Conservation (phyloP, 1,284 basidiomycete genomes). For the Rhodotorula sp. region DNA sequence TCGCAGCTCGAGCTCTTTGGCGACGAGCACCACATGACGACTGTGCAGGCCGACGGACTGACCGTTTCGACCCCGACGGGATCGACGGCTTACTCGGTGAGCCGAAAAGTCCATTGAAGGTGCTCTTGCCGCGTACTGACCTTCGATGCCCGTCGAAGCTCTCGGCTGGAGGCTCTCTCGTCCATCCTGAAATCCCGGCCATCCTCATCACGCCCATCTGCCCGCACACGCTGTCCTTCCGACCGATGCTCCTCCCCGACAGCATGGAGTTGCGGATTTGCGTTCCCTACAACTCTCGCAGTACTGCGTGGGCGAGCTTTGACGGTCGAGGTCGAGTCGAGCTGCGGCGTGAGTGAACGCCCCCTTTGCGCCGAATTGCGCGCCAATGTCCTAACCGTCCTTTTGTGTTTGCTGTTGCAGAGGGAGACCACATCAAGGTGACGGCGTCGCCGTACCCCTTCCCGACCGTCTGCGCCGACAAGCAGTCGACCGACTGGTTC, state of each 20-base stretch:
- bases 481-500: conserved; percentile 98
- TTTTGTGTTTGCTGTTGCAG: conserved; percentile 52
- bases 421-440: conserved; percentile 99
- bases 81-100: conserved; percentile 93
- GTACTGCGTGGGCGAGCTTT: conserved; percentile 98
- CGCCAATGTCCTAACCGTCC: background rate
- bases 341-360: conserved; percentile 69
- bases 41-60: conserved; percentile 95
- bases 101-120: conserved; percentile 40
- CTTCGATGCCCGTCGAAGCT: conserved; percentile 55
- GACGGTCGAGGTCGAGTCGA: conserved; percentile 96
- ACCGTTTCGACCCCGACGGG: conserved; percentile 96
- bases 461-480: conserved; percentile 96
- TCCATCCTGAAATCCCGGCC: conserved; percentile 96
- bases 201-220: conserved; percentile 97
- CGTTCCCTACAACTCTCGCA: conserved; percentile 96
- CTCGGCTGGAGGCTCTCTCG: conserved; percentile 95
- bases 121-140: too few relatives aligned
- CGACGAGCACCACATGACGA: conserved; percentile 98
- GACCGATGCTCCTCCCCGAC: conserved; percentile 96
- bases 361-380: background rate
- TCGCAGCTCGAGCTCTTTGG: conserved; percentile 94
- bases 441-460: conserved; percentile 97
- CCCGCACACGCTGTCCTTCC: conserved; percentile 96
- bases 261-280: conserved; percentile 98